phyloP scores from a whole-genome alignment of 495 filamentous ascomycete species.

The Penicillium soppii region DNA sequence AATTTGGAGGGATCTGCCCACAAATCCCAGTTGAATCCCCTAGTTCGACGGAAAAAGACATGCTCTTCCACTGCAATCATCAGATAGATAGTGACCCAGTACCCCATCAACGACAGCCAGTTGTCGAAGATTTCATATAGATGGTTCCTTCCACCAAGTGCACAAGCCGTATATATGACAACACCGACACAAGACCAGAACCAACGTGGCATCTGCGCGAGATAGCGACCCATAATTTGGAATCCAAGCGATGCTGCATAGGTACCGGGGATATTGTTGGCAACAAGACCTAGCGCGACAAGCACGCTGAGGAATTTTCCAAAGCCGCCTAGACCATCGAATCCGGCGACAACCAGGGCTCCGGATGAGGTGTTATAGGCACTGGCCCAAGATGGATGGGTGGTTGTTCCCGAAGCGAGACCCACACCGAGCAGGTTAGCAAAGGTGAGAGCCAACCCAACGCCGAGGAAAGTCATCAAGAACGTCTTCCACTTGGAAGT shows the following conservation, averaged over 20 bases:
- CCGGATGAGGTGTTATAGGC: constrained; percentile 59
- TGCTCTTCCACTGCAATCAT: constrained; percentile 54
- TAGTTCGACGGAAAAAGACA: constrained; percentile 45
- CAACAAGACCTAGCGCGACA: constrained; percentile 60
- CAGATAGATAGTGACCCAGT: constrained; percentile 57
- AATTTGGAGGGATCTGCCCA: constrained; percentile 53
- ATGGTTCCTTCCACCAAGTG: constrained; percentile 50
- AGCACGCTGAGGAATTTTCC: constrained; percentile 65
- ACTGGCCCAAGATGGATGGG: constrained; percentile 46
- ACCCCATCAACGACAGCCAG: constrained; percentile 60
- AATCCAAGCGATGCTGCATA: constrained; percentile 61
- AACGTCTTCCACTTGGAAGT: constrained; percentile 40
- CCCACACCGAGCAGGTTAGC: constrained; percentile 65
- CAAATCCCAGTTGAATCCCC: constrained; percentile 54
- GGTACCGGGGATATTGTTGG: constrained; percentile 63
- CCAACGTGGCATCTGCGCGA: constrained; percentile 46
- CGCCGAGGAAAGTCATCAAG: constrained; percentile 43
- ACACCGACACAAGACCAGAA: constrained; percentile 51
- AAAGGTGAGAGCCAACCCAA: constrained; percentile 49
- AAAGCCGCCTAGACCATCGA: constrained; percentile 54
- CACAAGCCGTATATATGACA: constrained; percentile 55
- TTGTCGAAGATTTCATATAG: constrained; percentile 58
- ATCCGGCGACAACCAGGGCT: constrained; percentile 60
- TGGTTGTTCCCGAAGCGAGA: constrained; percentile 56
- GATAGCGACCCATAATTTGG: constrained; percentile 51